Base-by-base conservation (phyloP, 2,329 filamentous ascomycete species). In the Laburnicola sp. region DNA sequence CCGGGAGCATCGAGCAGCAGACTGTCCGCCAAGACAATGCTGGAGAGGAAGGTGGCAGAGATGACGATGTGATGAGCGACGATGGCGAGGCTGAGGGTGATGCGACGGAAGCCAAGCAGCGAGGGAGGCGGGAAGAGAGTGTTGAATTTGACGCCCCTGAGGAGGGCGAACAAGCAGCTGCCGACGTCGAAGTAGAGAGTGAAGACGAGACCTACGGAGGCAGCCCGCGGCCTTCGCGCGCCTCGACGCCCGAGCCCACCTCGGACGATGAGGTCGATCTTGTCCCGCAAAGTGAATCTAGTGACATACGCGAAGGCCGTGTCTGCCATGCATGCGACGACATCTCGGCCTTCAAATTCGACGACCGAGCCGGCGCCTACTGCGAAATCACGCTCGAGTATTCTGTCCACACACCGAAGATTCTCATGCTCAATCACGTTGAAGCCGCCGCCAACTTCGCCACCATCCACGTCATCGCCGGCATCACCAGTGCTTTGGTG, bases 111-210 rank as follows among this genome's bases (percentile, higher is more conserved):
- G 84, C 84, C 61, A 95, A 91, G 75, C 82, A 86, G 65, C 84
- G 82, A 63, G 84, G 85, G 39, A 94, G 96, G 70, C 86, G 89
- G 35, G 79, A 82, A 45, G 89, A 96, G 73, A 89, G 87, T 27
- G 86, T 93, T 2, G 94, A 91, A 10, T 97, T 97, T 62, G 93
- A 91, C 34, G 89, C 87, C 30, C 95, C 96, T 40, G 94, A 97
- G 67, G 92, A 96, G 4, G 93, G 93, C 3, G 94, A 97, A 66
- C 83, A 90, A 59, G 86, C 82, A 31, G 85, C 95, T 48, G 86
- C 87, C 62, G 77, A 78, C 45, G 80, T 82, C 50, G 78, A 77
- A 28, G 84, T 86, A 45, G 80, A 78, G 2, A 81, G 81, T 2
- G 69, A 84, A 31, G 84, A 87, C 49, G 79, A 81, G 56, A 74